Conservation (phyloP, 768 basidiomycete species). For the Lanmaoa rubissima region DNA sequence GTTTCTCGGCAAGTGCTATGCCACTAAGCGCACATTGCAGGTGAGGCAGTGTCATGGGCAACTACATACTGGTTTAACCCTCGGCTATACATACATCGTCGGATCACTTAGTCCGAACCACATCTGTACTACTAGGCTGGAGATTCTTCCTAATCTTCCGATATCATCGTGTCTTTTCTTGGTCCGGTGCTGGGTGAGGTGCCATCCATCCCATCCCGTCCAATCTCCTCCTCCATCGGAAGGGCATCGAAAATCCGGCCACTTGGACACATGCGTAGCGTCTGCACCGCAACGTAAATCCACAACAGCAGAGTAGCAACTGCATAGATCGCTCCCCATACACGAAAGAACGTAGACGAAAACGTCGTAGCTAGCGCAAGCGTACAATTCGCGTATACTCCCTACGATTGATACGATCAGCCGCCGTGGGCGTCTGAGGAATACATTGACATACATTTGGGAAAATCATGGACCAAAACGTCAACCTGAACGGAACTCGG, state of each 20-base stretch:
- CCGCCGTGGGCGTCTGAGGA: neutral
- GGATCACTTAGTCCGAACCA: too few species aligned
- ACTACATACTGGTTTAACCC: too few species aligned
- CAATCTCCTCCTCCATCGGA: conserved; percentile 35
- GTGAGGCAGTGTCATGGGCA: too few species aligned
- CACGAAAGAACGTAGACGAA: conserved; percentile 52
- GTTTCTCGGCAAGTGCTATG: too few species aligned
- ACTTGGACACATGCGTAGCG: conserved; percentile 34
- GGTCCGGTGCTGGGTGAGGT: neutral
- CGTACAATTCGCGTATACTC: conserved; percentile 68
- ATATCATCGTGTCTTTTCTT: neutral
- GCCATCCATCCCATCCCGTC: conserved; percentile 1
- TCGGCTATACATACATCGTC: too few species aligned
- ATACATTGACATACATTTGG: conserved; percentile 50
- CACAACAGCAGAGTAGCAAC: conserved; percentile 51
- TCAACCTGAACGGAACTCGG: conserved; percentile 49
- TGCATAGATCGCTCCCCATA: conserved; percentile 57
- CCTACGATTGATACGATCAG: conserved; percentile 31
- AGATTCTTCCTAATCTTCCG: too few species aligned
- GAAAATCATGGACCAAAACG: conserved; percentile 70
- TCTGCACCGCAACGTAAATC: conserved; percentile 46
- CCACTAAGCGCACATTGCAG: too few species aligned
- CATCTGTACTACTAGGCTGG: too few species aligned
- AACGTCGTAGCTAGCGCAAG: conserved; percentile 49
- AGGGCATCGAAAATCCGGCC: conserved; percentile 45